A percentile compares a stretch with the other conserved stretches of the same genome.
Evolutionary conservation across 2,329 filamentous ascomycete species (phyloP).

Genomic region (Phaeophleospora eucalypticola): DNA sequence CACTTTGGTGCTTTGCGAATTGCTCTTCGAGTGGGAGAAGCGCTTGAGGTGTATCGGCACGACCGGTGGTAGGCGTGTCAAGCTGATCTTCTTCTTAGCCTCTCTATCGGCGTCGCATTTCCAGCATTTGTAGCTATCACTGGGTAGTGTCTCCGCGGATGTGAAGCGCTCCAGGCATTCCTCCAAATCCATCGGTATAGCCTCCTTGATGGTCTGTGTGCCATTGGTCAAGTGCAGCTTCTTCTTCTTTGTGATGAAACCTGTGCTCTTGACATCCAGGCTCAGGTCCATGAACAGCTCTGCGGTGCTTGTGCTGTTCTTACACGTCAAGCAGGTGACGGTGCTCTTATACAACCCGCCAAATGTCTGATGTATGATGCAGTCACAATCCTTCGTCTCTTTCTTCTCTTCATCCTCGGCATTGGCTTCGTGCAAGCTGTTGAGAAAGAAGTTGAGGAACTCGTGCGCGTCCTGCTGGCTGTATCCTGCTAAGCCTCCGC

Average conservation of each 20-base stretch:
- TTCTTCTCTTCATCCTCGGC: conserved; percentile 42
- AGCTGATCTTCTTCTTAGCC: conserved; percentile 76
- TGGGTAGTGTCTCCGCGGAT: conserved; percentile 67
- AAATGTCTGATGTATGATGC: conserved; percentile 90
- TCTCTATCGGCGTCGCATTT: conserved; percentile 71
- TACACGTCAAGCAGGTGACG: conserved; percentile 84
- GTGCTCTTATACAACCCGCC: conserved; percentile 88
- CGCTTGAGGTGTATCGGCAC: conserved; percentile 85
- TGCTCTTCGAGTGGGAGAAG: conserved; percentile 36
- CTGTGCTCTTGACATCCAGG: conserved; percentile 68
- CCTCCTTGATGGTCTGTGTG: conserved; percentile 31
- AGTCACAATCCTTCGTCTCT: conserved; percentile 59
- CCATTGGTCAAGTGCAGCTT: conserved; percentile 47
- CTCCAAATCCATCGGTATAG: conserved; percentile 38
- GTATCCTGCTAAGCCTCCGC: conserved; percentile 68
- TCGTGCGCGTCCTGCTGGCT: conserved; percentile 96
- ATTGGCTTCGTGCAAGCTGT: conserved; percentile 79
- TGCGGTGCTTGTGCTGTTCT: conserved; percentile 73
- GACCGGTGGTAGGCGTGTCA: conserved; percentile 82
- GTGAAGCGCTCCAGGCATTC: conserved; percentile 84
- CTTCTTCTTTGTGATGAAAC: conserved; percentile 58
- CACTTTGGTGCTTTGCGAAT: conserved; percentile 81
- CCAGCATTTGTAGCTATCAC: conserved; percentile 80
- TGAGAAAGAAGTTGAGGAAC: conserved; percentile 92
- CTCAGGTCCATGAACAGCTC: conserved; percentile 91